Evolutionary conservation across 2,329 filamentous ascomycete genomes (phyloP), one percentile per base, ranked within the genome.

Genomic region (Aspergillus novoparasiticus): DNA sequence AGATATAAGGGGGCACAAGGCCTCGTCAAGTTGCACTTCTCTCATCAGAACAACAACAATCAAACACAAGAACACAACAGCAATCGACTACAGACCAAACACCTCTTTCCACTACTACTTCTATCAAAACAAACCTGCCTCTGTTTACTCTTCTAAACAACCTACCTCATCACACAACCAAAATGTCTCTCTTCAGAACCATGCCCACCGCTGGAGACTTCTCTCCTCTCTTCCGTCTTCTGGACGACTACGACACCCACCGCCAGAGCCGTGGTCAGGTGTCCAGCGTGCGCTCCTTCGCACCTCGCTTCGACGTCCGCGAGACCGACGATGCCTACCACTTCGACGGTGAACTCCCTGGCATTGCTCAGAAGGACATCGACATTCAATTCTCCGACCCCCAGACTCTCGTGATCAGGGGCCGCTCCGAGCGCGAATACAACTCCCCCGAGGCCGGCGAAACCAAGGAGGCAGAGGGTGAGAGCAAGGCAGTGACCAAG

Each of bases 341-440:
- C 58, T 74, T 84, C 12, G 79, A 83, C 61, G 81, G 82, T 23
- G 82, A 84, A 60, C 71, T 84, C 1, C 81, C 82, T 2, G 82
- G 82, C 16, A 73, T 83, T 61, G 73, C 75, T 28, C 79, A 82
- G 68, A 78, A 81, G 64, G 75, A 82, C 60, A 71, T 84, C 59
- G 73, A 78, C 58, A 79, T 84, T 57, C 79, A 82, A 57, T 83
- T 83, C 70, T 71, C 76, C 60, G 81, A 83, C 64, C 72, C 78
- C 19, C 76, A 81, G 57, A 83, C 80, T 26, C 72, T 84, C 30
- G 75, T 79, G 59, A 75, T 84, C 64, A 79, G 79, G 67, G 82
- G 82, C 45, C 75, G 71, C 46, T 71, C 72, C 30, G 79, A 81
- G 66, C 76, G 75, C 59, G 72, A 73, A 57, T 76, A 73, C 66